Conservation (phyloP, 2,329 filamentous ascomycete genomes). For the Tolypocladium inflatum region DNA sequence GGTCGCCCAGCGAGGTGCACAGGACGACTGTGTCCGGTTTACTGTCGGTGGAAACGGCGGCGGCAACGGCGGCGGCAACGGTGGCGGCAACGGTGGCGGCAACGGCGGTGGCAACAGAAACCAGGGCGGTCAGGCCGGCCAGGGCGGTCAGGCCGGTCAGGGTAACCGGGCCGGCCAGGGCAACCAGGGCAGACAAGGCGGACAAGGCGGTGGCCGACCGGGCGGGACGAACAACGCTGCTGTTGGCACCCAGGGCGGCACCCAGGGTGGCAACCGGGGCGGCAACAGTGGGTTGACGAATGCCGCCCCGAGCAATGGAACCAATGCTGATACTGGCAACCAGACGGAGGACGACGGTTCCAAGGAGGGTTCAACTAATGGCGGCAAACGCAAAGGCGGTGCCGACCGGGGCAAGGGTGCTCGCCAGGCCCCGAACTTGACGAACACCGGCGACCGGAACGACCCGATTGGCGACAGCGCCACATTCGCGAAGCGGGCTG, state of each 20-base stretch:
- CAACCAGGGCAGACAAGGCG: slow-evolving; percentile 2
- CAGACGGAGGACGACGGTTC: background rate
- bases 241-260: background rate
- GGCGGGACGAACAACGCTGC: background rate
- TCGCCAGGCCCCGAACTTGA: slow-evolving; percentile 12
- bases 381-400: slow-evolving; percentile 11
- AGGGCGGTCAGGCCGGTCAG: slow-evolving; percentile 2
- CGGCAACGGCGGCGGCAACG: slow-evolving; percentile 7
- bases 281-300: slow-evolving; percentile 1
- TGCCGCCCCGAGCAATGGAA: background rate
- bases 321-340: background rate
- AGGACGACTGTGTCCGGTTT: slow-evolving; percentile 56
- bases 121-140: slow-evolving; percentile 3
- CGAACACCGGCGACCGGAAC: slow-evolving; percentile 22
- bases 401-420: slow-evolving; percentile 7
- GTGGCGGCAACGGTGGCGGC: slow-evolving; percentile 6
- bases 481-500: slow-evolving; percentile 46
- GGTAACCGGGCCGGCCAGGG: background rate
- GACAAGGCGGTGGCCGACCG: background rate
- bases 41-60: slow-evolving; percentile 30
- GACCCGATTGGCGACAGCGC: slow-evolving; percentile 20
- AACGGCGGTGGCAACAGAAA: slow-evolving; percentile 9
- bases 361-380: slow-evolving; percentile 2
- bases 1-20: slow-evolving; percentile 55
- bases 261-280: slow-evolving; percentile 1